These are phyloP conservation scores for Jimgerdemannia lactiflua DNA, from an alignment of 192 early-diverging fungal species.

Conservation along the genomic window DNA sequence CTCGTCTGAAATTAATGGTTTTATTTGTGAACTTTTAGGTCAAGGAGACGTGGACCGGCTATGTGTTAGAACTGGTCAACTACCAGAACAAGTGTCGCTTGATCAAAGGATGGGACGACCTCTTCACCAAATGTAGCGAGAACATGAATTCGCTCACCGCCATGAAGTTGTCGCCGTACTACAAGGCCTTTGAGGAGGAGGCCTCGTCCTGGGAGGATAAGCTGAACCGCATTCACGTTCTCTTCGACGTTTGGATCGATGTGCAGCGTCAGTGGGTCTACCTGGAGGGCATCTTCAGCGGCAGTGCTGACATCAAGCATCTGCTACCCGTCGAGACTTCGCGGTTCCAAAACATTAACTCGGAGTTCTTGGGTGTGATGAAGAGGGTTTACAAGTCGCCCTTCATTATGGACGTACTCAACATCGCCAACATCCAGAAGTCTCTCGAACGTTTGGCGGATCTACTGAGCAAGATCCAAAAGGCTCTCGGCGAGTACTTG, in stretches of 20 bases:
- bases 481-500: slow-evolving; percentile 97
- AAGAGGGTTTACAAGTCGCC: slow-evolving; percentile 99
- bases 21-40: slow-evolving; percentile 21
- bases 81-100: slow-evolving; percentile 98
- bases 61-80: slow-evolving; percentile 90
- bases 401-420: slow-evolving; percentile 92
- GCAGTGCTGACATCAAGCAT: slow-evolving; percentile 96
- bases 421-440: slow-evolving; percentile 93
- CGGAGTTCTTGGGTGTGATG: slow-evolving; percentile 98
- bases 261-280: slow-evolving; percentile 99
- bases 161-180: slow-evolving; percentile 98
- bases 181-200: slow-evolving; percentile 98
- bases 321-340: slow-evolving; percentile 94
- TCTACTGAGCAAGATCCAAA: slow-evolving; percentile 92
- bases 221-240: slow-evolving; percentile 90
- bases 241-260: slow-evolving; percentile 99
- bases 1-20: not conserved
- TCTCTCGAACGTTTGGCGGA: slow-evolving; percentile 94
- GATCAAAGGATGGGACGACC: slow-evolving; percentile 97
- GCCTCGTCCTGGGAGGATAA: slow-evolving; percentile 95
- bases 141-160: slow-evolving; percentile 92
- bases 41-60: slow-evolving; percentile 88
- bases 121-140: slow-evolving; percentile 96
- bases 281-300: slow-evolving; percentile 97
- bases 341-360: slow-evolving; percentile 96